Conservation (phyloP, 2,329 filamentous ascomycete species). For the Alternaria postmessia region DNA sequence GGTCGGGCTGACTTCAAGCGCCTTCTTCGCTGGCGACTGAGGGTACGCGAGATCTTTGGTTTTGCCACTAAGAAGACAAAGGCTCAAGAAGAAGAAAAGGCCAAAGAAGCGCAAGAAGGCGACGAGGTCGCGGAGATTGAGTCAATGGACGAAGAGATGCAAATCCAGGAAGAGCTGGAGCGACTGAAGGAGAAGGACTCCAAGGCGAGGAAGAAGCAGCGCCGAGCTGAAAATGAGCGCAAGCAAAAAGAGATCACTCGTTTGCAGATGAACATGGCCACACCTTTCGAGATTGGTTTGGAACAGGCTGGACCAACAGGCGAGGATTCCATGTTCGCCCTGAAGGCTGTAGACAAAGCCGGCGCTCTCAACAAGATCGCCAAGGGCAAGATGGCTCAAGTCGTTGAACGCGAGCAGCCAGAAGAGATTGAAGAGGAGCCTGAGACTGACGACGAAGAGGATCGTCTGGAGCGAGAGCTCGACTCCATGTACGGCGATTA, state of each 20-base stretch:
- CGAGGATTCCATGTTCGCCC: slow-evolving; percentile 83
- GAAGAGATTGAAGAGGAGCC: slow-evolving; percentile 58
- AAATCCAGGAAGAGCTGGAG: slow-evolving; percentile 87
- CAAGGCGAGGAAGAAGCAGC: slow-evolving; percentile 80
- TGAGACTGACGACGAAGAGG: slow-evolving; percentile 79
- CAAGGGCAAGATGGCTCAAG: slow-evolving; percentile 79
- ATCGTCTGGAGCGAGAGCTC: slow-evolving; percentile 82
- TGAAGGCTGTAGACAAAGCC: slow-evolving; percentile 82
- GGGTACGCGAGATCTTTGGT: slow-evolving; percentile 88
- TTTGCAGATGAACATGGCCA: slow-evolving; percentile 96
- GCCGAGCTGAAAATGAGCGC: slow-evolving; percentile 87
- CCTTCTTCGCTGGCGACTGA: slow-evolving; percentile 87
- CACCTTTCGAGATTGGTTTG: slow-evolving; percentile 93
- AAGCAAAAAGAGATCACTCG: slow-evolving; percentile 95
- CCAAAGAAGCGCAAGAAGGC: slow-evolving; percentile 54
- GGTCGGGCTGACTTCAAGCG: slow-evolving; percentile 94
- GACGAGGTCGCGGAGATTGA: slow-evolving; percentile 83
- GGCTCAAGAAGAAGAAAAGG: slow-evolving; percentile 53
- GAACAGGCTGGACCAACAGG: slow-evolving; percentile 82
- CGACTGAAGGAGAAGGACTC: slow-evolving; percentile 80
- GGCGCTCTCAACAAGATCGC: slow-evolving; percentile 73
- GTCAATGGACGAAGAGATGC: slow-evolving; percentile 92
- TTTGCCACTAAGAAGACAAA: slow-evolving; percentile 76
- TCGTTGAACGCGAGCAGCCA: slow-evolving; percentile 62
- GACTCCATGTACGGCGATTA: slow-evolving; percentile 89